Evolutionary conservation across 148 eudicot genomes (phyloP).

Genomic region (Amaranthus hypochondriacus): DNA sequence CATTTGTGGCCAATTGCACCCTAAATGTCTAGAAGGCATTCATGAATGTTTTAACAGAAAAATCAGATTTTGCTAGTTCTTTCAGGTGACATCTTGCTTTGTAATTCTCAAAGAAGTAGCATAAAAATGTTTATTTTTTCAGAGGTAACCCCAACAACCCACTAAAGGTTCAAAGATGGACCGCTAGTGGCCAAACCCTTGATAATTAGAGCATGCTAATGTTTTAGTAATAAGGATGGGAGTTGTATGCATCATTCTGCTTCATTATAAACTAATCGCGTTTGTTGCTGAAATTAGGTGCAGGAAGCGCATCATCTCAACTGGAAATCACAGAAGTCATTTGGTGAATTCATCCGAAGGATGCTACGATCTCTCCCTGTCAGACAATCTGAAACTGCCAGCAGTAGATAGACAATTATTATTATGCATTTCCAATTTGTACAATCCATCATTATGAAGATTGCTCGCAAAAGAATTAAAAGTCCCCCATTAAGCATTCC

Average conservation of each 20-base stretch:
- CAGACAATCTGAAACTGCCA: slow-evolving; percentile 7
- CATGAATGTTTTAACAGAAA: not conserved
- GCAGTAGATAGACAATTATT: slow-evolving; percentile 6
- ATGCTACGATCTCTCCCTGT: not conserved
- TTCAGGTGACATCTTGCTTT: not conserved
- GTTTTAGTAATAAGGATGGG: not conserved
- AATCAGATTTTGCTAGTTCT: not conserved
- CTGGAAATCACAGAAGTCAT: slow-evolving; percentile 1
- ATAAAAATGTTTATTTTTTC: not conserved
- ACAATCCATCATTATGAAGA: slow-evolving; percentile 16
- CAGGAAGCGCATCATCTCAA: too few species aligned
- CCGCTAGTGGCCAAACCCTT: too few species aligned
- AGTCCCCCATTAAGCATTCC: not conserved
- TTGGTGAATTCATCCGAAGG: slow-evolving; percentile 5
- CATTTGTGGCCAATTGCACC: not conserved
- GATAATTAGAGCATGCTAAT: too few species aligned
- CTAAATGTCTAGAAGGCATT: not conserved
- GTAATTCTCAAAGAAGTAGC: not conserved
- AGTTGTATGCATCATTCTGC: not conserved
- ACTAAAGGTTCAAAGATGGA: not conserved
- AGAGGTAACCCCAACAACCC: too few species aligned
- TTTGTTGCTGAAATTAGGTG: not conserved
- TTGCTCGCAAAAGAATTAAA: slow-evolving; percentile 2
- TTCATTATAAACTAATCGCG: not conserved
- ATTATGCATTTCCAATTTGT: slow-evolving; percentile 13